These are phyloP conservation scores for Penicillium freii DNA, from an alignment of 2,329 filamentous ascomycete species.

Conservation along the genomic window DNA sequence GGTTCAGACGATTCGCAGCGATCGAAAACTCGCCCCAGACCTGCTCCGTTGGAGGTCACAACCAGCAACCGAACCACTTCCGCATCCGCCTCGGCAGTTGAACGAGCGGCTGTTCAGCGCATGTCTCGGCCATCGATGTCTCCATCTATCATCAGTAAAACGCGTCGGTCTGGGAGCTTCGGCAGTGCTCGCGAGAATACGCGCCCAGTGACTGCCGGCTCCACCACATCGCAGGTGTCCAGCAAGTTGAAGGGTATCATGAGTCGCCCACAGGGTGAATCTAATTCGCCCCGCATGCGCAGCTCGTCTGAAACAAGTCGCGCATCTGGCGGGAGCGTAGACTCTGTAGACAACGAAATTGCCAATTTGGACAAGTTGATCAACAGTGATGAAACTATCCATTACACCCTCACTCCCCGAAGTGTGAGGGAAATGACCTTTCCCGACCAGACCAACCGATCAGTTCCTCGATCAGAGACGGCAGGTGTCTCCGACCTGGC, in stretches of 20 bases:
- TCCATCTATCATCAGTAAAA: constrained; percentile 26
- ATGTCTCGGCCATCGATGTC: constrained; percentile 33
- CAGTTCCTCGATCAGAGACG: constrained; percentile 34
- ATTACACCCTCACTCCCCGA: constrained; percentile 77
- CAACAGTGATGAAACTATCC: constrained; percentile 76
- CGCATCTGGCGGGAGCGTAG: constrained; percentile 27
- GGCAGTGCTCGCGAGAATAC: constrained; percentile 36
- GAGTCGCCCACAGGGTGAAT: constrained; percentile 30
- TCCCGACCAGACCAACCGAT: constrained; percentile 37
- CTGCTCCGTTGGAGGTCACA: constrained; percentile 26
- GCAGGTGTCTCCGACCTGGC: constrained; percentile 40
- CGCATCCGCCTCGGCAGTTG: constrained; percentile 21
- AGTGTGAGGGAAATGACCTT: constrained; percentile 71
- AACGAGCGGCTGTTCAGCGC: constrained; percentile 45
- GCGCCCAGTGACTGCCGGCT: constrained; percentile 42
- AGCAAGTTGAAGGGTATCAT: constrained; percentile 46
- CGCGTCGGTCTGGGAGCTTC: constrained; percentile 42
- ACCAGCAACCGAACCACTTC: constrained; percentile 25
- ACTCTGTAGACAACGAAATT: constrained; percentile 52
- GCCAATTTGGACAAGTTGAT: constrained; percentile 76
- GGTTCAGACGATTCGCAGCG: constrained; percentile 30
- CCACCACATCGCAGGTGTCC: constrained; percentile 41
- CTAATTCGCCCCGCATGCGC: constrained; percentile 31
- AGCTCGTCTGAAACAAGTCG: constrained; percentile 40
- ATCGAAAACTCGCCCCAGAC: constrained; percentile 28